Evolutionary conservation across 192 early-diverging fungal species (phyloP), one percentile per base, ranked within the genome.

Genomic region (Coemansia sp.): DNA sequence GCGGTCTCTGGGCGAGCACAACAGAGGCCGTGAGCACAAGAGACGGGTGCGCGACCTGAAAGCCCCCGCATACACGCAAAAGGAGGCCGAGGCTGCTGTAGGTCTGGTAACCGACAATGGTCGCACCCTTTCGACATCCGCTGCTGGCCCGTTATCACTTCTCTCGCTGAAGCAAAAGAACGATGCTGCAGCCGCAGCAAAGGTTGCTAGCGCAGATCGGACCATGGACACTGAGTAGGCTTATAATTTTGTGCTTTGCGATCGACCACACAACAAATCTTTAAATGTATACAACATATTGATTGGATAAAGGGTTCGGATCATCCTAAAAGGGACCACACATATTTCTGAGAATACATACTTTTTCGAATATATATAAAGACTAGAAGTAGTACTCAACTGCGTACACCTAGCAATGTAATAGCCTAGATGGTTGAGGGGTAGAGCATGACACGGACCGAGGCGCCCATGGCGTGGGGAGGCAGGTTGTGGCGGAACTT

Each of bases 401-500:
- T 52, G 58, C 35, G 27, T 18, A 22, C 38, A 59, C 20, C 29
- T 64, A 11, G 50, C 50, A 29, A 29, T 52, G 50, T 29, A 29
- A 11, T 15, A 22, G 22, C 58, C 84, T 86, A 87, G 61, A 87
- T 85, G 86, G 85, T 87, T 76, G 96, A 98, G 67, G 96, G 96
- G 89, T 98, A 98, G 80, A 98, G 75, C 94, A 98, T 95, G 66
- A 99, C 89, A 62, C 98, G 92, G 83, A 95, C 88, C 65, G 84
- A 81, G 67, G 94, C 89, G 85, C 96, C 96, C 85, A 98, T 95
- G 67, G 89, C 86, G 86, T 90, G 90, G 74, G 96, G 90, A 64
- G 96, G 96, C 69, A 99, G 89, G 92, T 98, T 98, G 84, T 88
- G 89, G 86, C 90, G 87, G 91, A 99, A 99, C 84, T 91, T 94